A percentile compares a stretch with the other conserved stretches of the same genome.
Evolutionary conservation across 192 early-diverging fungal species (phyloP).

Genomic region (Backusella macrospora): DNA sequence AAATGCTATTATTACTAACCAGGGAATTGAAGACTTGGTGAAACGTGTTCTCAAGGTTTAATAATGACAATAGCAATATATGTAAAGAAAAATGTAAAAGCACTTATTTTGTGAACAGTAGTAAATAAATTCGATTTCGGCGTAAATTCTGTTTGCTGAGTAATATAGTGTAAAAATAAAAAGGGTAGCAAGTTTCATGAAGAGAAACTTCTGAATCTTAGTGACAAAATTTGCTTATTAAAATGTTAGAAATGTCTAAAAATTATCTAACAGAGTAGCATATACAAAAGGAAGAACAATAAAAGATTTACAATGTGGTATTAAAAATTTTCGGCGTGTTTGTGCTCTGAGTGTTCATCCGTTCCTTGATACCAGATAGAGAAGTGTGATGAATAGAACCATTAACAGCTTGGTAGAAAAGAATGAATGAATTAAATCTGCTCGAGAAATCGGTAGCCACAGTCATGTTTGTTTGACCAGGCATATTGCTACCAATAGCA

Average conservation of each 20-base stretch:
- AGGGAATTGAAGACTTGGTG: constrained; percentile 41
- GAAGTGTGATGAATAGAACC: constrained; percentile 4
- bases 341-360: constrained; percentile 7
- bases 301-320: background rate
- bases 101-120: background rate
- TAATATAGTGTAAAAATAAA: background rate
- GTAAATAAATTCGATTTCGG: background rate
- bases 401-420: constrained; percentile 8
- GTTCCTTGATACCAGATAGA: constrained; percentile 15
- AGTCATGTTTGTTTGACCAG: background rate
- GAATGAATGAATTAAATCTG: background rate
- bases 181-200: background rate
- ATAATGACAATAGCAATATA: background rate
- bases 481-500: background rate
- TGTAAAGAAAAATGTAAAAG: background rate
- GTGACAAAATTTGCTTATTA: constrained; percentile 1
- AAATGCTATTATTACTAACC: constrained; percentile 67
- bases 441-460: background rate
- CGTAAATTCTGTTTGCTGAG: background rate
- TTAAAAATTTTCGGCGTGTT: background rate
- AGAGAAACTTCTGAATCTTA: background rate
- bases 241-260: background rate
- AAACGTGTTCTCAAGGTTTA: constrained; percentile 29
- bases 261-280: background rate
- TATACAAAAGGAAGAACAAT: background rate